Conservation (phyloP, 202 grass and related monocot species). For the Saccharum hybrid region DNA sequence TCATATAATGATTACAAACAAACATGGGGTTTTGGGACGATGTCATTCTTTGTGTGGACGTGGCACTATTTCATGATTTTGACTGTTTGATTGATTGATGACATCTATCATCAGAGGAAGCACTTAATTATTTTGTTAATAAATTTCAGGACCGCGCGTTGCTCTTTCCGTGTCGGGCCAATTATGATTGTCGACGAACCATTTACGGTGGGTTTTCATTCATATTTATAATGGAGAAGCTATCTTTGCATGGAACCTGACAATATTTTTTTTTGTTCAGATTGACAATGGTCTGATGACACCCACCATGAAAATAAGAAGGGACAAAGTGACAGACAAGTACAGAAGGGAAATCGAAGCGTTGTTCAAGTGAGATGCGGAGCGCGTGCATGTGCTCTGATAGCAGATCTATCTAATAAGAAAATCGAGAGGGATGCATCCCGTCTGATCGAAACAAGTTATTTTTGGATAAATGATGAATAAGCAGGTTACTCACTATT, state of each 20-base stretch:
- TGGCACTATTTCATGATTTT: conserved; percentile 10
- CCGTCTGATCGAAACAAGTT: neutral
- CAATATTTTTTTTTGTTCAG: conserved; percentile 39
- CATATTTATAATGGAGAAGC: neutral
- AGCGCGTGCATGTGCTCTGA: neutral
- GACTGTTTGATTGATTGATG: neutral
- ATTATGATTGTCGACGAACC: conserved; percentile 74
- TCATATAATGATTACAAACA: neutral
- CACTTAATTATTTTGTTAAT: conserved; percentile 23
- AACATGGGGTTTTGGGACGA: neutral
- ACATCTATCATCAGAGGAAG: neutral
- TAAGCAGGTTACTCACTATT: no score
- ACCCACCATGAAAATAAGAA: conserved; percentile 89
- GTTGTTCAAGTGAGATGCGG: conserved; percentile 58
- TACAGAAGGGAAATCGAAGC: conserved; percentile 65
- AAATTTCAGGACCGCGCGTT: conserved; percentile 59
- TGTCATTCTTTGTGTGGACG: neutral
- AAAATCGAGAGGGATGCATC: neutral
- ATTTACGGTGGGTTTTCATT: conserved; percentile 59
- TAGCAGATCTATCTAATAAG: neutral
- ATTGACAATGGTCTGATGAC: conserved; percentile 93
- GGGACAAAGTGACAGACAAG: conserved; percentile 70
- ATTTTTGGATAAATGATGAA: neutral
- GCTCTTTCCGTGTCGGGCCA: conserved; percentile 77
- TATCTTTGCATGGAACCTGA: conserved; percentile 2